phyloP scores from a whole-genome alignment of 2,329 filamentous ascomycete genomes.

The Botrytis tulipae region DNA sequence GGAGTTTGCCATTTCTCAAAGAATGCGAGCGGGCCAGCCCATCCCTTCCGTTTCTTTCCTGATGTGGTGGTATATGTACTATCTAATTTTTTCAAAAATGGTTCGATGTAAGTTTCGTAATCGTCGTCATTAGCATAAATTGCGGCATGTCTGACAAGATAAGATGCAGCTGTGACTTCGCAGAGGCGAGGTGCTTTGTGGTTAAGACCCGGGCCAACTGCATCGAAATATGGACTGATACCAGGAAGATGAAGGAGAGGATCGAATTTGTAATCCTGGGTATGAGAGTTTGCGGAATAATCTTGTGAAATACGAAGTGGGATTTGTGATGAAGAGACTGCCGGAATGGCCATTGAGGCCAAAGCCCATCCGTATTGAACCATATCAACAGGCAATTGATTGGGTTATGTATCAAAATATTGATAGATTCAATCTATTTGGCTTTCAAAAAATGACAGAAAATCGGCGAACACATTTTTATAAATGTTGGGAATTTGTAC shows the following conservation, averaged over 20 bases:
- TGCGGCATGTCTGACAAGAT: conserved; percentile 50
- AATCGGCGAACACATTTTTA: background rate
- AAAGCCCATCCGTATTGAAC: background rate
- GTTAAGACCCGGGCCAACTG: conserved; percentile 37
- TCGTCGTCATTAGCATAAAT: conserved; percentile 54
- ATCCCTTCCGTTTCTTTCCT: conserved; percentile 30
- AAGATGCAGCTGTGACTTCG: conserved; percentile 49
- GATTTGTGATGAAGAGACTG: conserved; percentile 14
- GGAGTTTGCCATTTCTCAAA: conserved; percentile 36
- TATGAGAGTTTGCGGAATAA: conserved; percentile 26
- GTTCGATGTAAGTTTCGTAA: conserved; percentile 51
- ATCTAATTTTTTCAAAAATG: conserved; percentile 51
- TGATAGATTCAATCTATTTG: background rate
- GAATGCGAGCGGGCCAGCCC: conserved; percentile 33
- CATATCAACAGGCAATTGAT: background rate
- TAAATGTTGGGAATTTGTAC: background rate
- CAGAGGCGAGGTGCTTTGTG: conserved; percentile 41
- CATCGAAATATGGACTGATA: conserved; percentile 58
- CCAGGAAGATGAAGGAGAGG: conserved; percentile 54
- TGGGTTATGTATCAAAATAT: background rate
- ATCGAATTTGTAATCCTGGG: conserved; percentile 48
- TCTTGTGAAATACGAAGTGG: conserved; percentile 20
- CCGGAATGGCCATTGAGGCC: background rate
- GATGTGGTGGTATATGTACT: conserved; percentile 43
- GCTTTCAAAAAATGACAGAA: background rate